phyloP scores from a whole-genome alignment of 257 asterid species.

The Agastache rugosa region DNA sequence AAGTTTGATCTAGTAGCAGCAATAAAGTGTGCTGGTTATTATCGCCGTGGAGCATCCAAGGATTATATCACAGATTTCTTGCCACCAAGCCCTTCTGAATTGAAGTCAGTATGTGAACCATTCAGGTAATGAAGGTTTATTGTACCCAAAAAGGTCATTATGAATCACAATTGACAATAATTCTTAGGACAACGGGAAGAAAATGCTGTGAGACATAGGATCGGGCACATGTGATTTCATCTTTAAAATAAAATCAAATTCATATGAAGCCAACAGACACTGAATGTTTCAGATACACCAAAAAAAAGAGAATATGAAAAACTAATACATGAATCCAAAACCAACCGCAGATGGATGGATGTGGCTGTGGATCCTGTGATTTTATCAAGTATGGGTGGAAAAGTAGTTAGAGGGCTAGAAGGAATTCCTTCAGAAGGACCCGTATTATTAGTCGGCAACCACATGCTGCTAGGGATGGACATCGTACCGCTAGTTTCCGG shows the following conservation, averaged over 20 bases:
- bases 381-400: neutral
- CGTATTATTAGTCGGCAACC: constrained; percentile 22
- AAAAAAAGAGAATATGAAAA: no score
- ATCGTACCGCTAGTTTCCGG: neutral
- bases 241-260: neutral
- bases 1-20: no score
- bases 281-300: neutral
- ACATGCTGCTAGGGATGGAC: constrained; percentile 33
- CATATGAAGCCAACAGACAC: neutral
- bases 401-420: constrained; percentile 24
- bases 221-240: no score
- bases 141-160: neutral
- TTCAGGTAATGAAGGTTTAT: constrained; percentile 39
- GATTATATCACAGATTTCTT: no score
- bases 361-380: constrained; percentile 29
- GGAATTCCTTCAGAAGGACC: constrained; percentile 36
- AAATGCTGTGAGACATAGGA: no score
- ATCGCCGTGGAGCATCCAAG: no score
- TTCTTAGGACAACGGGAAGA: neutral
- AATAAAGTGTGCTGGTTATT: no score
- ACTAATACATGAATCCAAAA: neutral
- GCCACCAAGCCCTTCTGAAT: no score
- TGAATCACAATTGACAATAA: neutral
- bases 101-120: constrained; percentile 42
- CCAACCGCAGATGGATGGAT: constrained; percentile 31